Evolutionary conservation across 1,284 basidiomycete genomes (phyloP).

Genomic region (Rhodotorula sp.): DNA sequence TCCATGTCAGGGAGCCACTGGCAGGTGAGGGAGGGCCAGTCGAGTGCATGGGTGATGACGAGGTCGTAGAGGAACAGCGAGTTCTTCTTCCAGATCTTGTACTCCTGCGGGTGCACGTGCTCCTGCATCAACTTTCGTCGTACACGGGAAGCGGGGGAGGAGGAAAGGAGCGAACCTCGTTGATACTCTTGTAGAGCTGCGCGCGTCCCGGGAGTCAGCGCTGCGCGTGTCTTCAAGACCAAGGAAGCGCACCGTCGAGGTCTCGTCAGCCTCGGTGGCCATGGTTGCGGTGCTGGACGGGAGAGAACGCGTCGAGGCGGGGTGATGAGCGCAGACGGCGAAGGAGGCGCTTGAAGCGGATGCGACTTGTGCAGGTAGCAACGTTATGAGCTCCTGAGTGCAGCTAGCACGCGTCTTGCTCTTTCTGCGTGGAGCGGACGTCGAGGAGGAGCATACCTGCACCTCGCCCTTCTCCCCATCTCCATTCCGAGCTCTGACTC

Average conservation of each 20-base stretch:
- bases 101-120: slow-evolving; percentile 51
- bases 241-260: slow-evolving; percentile 20
- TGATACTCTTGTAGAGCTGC: slow-evolving; percentile 46
- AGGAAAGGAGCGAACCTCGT: slow-evolving; percentile 46
- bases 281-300: slow-evolving; percentile 7
- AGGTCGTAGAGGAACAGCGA: slow-evolving; percentile 86
- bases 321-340: neutral
- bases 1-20: slow-evolving; percentile 99
- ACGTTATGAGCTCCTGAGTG: neutral
- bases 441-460: neutral
- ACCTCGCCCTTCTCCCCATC: too few species aligned
- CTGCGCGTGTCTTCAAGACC: neutral
- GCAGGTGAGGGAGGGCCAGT: slow-evolving; percentile 97
- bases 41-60: slow-evolving; percentile 94
- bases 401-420: neutral
- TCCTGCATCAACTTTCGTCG: neutral
- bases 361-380: neutral
- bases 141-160: neutral
- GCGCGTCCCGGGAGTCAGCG: neutral
- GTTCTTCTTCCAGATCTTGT: slow-evolving; percentile 69
- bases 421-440: neutral
- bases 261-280: slow-evolving; percentile 40
- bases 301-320: neutral
- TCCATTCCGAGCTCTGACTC: too few species aligned
- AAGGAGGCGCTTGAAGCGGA: neutral